Evolutionary conservation across 75 land plant species (phyloP), one percentile per base, ranked within the genome.

Genomic region (Pseudotsuga menziesii): DNA sequence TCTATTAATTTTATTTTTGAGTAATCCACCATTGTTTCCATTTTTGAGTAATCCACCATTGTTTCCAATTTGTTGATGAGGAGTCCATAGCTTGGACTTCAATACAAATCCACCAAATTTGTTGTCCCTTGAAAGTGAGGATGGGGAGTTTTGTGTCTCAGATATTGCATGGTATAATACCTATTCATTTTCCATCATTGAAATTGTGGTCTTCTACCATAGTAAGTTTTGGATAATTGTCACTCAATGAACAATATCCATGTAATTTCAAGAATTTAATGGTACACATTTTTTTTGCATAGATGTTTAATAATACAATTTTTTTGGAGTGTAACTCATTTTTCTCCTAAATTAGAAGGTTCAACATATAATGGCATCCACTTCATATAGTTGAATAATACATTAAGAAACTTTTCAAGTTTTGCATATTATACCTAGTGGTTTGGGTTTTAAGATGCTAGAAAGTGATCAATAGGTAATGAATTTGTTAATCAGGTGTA

Each of bases 51-150:
- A n/a, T n/a, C n/a, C n/a, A n/a, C n/a, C n/a, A n/a, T n/a, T n/a
- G n/a, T n/a, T n/a, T n/a, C 13, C 41, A 32, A 5, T n/a, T 26
- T 58, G n/a, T 67, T 41, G 48, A 44, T 77, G 77, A 73, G 81
- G 93, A 97, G 96, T 96, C 23, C 91, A 89, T 82, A 98, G 99
- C 57, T 78, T 97, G 79, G 99, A 94, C 56, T 97, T 97, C 70
- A 93, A 88, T 80, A 14, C 76, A 4, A 75, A 75, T 71, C 41
- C 93, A 13, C 97, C 97, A 69, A 89, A 97, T 71, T 64, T 92
- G 54, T 94, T 97, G 77, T 97, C 99, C 59, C 92, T 98, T 84
- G 99, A 98, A 4, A 98, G 90, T 74, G 97, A 90, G 77, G 95
- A 91, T 76, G 99, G 99, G 52, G 94, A 89, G 56, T 72, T 97